These are phyloP conservation scores for Strobilomyces confusus DNA, from an alignment of 768 basidiomycete species.

Conservation along the genomic window DNA sequence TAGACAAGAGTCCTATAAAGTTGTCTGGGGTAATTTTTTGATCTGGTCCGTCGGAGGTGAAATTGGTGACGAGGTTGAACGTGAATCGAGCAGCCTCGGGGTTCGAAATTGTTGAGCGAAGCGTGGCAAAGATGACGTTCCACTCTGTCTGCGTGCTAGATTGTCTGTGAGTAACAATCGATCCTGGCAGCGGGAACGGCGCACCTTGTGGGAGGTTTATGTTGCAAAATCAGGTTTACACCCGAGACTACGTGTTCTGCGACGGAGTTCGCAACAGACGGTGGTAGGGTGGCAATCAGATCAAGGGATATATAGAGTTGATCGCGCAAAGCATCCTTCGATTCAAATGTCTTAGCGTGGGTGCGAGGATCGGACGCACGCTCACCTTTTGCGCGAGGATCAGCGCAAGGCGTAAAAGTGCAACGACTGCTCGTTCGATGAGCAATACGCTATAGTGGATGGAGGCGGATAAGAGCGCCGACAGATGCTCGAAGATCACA, in stretches of 20 bases:
- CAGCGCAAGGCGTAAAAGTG: constrained; percentile 77
- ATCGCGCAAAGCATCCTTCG: constrained; percentile 77
- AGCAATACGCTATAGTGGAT: constrained; percentile 84
- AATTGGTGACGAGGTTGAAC: constrained; percentile 67
- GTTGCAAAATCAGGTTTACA: constrained; percentile 71
- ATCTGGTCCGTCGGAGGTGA: constrained; percentile 60
- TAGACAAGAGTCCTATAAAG: constrained; percentile 69
- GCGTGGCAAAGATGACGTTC: constrained; percentile 86
- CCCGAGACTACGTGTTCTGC: constrained; percentile 92
- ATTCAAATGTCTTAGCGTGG: constrained; percentile 1
- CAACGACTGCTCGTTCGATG: constrained; percentile 91
- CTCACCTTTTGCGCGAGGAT: constrained; percentile 77
- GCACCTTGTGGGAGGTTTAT: constrained; percentile 65
- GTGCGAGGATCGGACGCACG: background rate
- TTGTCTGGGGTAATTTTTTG: constrained; percentile 73
- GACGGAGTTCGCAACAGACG: constrained; percentile 71
- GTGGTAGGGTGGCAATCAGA: constrained; percentile 75
- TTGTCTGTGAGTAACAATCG: constrained; percentile 5
- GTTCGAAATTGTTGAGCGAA: constrained; percentile 81
- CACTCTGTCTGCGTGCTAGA: constrained; percentile 89
- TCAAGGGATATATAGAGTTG: constrained; percentile 95
- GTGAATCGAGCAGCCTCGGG: constrained; percentile 84
- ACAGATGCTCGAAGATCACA: constrained; percentile 89
- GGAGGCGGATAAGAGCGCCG: constrained; percentile 71
- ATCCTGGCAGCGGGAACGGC: background rate